Evolutionary conservation across 2,329 filamentous ascomycete species (phyloP).

Genomic region (Cercospora sojina): DNA sequence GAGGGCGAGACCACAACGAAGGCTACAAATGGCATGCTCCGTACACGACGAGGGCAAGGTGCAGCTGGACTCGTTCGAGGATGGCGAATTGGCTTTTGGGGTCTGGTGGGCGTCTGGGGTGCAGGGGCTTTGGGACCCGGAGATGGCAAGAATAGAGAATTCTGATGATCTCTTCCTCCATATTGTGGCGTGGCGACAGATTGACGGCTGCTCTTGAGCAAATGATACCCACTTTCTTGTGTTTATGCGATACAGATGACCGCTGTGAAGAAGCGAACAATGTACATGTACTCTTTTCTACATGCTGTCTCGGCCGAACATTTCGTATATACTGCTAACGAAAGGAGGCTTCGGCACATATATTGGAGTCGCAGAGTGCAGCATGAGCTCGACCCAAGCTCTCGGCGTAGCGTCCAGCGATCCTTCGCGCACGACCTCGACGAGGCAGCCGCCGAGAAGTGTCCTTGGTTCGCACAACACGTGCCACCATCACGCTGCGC

Average conservation of each 20-base stretch:
- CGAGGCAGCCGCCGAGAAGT: background rate
- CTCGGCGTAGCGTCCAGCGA: background rate
- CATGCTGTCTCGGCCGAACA: background rate
- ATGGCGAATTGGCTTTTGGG: slow-evolving; percentile 78
- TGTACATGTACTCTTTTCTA: background rate
- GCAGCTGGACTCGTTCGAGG: slow-evolving; percentile 68
- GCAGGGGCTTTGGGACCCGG: slow-evolving; percentile 63
- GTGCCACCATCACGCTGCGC: background rate
- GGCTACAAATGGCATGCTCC: slow-evolving; percentile 39
- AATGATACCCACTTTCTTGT: slow-evolving; percentile 9
- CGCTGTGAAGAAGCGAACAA: background rate
- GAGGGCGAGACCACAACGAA: slow-evolving; percentile 62
- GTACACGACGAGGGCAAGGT: slow-evolving; percentile 63
- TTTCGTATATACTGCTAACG: background rate
- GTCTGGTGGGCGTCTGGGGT: slow-evolving; percentile 70
- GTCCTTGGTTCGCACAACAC: background rate
- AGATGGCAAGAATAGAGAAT: slow-evolving; percentile 54
- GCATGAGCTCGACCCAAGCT: background rate
- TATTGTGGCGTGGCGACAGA: background rate
- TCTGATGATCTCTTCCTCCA: slow-evolving; percentile 22
- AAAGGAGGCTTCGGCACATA: background rate
- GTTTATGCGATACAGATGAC: background rate
- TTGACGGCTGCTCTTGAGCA: slow-evolving; percentile 11
- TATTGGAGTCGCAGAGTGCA: background rate
- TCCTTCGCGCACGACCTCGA: background rate